phyloP scores from a whole-genome alignment of 495 filamentous ascomycete species.

The Hypomontagnella monticulosa region DNA sequence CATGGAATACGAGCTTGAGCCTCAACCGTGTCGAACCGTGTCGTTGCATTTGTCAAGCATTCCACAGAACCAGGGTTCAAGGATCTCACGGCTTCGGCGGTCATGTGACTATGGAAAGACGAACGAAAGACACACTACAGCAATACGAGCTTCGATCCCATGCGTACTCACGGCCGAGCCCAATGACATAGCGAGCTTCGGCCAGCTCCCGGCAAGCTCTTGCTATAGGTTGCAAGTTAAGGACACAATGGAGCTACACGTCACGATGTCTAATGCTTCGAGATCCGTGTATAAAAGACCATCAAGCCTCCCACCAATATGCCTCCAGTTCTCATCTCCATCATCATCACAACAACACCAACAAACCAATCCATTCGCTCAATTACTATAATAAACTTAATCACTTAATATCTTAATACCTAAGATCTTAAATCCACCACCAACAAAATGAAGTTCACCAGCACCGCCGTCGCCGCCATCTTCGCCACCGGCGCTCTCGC shows the following conservation, averaged over 20 bases:
- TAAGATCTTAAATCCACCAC: constrained; percentile 24
- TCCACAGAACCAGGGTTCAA: constrained; percentile 12
- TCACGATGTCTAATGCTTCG: constrained; percentile 12
- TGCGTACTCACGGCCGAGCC: constrained; percentile 11
- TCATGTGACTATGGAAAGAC: constrained; percentile 43
- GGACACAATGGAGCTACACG: constrained; percentile 1
- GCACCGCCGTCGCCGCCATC: constrained; percentile 45
- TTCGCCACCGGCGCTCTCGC: constrained; percentile 51
- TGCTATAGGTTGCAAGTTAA: neutral
- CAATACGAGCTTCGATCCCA: constrained; percentile 37
- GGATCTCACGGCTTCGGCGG: constrained; percentile 2
- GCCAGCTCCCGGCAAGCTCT: neutral
- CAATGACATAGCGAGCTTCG: constrained; percentile 11
- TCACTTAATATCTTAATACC: constrained; percentile 24
- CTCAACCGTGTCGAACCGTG: constrained; percentile 22
- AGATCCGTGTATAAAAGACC: constrained; percentile 25
- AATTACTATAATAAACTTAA: constrained; percentile 4
- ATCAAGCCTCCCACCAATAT: constrained; percentile 10
- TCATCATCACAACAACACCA: neutral
- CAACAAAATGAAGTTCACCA: constrained; percentile 56
- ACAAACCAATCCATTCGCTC: constrained; percentile 20
- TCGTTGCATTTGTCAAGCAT: constrained; percentile 20
- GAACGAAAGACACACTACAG: constrained; percentile 22
- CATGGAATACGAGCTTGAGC: constrained; percentile 38
- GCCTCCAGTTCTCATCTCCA: constrained; percentile 13